Base-by-base conservation (phyloP, 352 stramenopile genomes). In the Pythium pyrilobum region DNA sequence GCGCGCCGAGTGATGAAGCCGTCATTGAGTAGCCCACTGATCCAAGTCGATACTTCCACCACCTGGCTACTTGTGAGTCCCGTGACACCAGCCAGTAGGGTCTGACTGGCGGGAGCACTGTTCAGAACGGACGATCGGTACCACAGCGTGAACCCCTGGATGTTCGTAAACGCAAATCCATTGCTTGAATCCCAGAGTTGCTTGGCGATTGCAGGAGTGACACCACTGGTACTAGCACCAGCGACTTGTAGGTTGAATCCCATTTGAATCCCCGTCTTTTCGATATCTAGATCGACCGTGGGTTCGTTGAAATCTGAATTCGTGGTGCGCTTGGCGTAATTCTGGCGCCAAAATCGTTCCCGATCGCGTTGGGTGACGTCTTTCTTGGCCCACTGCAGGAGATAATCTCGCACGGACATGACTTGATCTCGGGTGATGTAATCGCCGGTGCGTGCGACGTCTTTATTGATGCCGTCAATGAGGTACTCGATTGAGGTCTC, bases 371-470 rank as follows among this genome's bases (percentile, higher is more conserved):
- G 61, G 0, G 72, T 40, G 16, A 85, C 64, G 5, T 40, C 39
- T n/a, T 61, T 74, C 37, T 69, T 49, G 0, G 75, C 64, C 77
- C 81, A 91, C 0, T 53, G 39, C 15, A 89, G 57, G 1, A 91
- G 57, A 38, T 89, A 89, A 16, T 78, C 61, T 1, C 77, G 76
- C 0, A 91, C 53, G 38, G 65, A 74, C 37, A 87, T 53, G 16
- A 91, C 39, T 46, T 91, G 81, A 0, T 40, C 62, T 2, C 66
- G 64, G 1, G 81, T 91, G 42, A 91, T 29, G 36, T 67, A 88
- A 57, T 91, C 72, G 5, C 29, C 59, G 1, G 45, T 28, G 1
- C 56, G 31, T 0, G 72, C 81, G 4, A 91, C 69, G 24, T 91
- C 81, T 29, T 78, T 74, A 47, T 89, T 89, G 3, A 91, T 75